Conservation (phyloP, 1,284 basidiomycete genomes). For the Puccinia horiana region DNA sequence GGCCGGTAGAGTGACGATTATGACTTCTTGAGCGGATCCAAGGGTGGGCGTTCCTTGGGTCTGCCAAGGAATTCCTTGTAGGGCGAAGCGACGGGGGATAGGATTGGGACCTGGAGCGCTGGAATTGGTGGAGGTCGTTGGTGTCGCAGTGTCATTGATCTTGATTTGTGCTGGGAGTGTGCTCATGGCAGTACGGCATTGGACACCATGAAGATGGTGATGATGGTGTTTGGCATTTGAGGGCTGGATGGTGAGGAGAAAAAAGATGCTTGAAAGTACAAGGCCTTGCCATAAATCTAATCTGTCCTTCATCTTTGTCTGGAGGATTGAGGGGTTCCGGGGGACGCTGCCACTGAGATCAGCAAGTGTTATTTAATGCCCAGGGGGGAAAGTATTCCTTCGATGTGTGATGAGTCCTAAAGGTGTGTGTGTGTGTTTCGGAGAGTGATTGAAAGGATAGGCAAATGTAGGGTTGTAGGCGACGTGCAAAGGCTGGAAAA, state of each 20-base stretch:
- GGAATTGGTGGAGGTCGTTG: neutral
- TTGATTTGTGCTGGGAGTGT: neutral
- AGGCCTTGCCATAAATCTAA: slow-evolving; percentile 9
- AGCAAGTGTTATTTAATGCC: neutral
- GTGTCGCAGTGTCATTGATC: neutral
- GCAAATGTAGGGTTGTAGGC: neutral
- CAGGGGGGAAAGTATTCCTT: neutral
- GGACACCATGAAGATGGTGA: neutral
- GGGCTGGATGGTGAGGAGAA: neutral
- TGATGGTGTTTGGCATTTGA: slow-evolving; percentile 33
- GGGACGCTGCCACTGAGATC: neutral
- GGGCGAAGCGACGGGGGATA: neutral
- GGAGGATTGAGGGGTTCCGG: neutral
- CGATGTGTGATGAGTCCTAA: neutral
- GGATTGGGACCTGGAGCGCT: neutral
- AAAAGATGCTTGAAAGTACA: slow-evolving; percentile 2
- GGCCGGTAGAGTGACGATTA: neutral
- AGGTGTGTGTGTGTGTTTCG: no score
- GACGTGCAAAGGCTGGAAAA: neutral
- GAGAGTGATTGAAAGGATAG: neutral
- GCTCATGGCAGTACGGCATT: slow-evolving; percentile 34
- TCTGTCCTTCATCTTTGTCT: neutral
- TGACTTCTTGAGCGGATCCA: neutral
- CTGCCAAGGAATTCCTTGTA: slow-evolving; percentile 34
- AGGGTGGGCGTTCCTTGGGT: neutral